phyloP scores from a whole-genome alignment of 169 alveolate genomes.

The Eimeria brunetti region DNA sequence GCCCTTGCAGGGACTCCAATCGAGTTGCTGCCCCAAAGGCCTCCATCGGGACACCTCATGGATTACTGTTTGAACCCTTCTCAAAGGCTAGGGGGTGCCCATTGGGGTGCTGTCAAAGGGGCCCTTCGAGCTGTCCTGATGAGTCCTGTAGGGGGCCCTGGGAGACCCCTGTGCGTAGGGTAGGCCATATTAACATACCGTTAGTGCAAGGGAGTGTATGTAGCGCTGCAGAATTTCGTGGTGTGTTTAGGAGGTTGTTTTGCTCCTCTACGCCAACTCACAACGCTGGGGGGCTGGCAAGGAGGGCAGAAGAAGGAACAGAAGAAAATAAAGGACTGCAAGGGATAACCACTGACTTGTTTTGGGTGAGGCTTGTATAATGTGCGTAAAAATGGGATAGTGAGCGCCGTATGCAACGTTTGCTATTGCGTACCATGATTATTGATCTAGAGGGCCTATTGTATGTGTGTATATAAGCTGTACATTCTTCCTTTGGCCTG shows the following conservation, averaged over 20 bases:
- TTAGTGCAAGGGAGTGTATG: not conserved
- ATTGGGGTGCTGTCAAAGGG: not conserved
- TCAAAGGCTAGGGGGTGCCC: no score
- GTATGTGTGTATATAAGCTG: not conserved
- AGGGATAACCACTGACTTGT: slow-evolving; percentile 39
- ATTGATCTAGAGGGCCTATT: not conserved
- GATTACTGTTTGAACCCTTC: not conserved
- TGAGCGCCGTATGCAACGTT: not conserved
- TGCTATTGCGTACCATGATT: not conserved
- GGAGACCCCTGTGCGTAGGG: not conserved
- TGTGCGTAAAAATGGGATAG: not conserved
- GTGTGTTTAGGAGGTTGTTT: not conserved
- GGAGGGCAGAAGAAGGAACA: not conserved
- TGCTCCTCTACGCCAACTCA: not conserved
- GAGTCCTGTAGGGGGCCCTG: not conserved
- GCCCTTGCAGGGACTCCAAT: not conserved
- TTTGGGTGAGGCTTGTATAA: slow-evolving; percentile 11
- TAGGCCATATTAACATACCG: not conserved
- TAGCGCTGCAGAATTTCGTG: not conserved
- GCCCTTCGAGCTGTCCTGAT: no score
- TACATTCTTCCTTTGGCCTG: not conserved
- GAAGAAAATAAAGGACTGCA: not conserved
- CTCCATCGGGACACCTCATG: not conserved
- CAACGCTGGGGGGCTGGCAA: not conserved
- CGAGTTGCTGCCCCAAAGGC: not conserved